Evolutionary conservation across 805 yeast genomes (phyloP).

Genomic region (Pichia ethanolica): DNA sequence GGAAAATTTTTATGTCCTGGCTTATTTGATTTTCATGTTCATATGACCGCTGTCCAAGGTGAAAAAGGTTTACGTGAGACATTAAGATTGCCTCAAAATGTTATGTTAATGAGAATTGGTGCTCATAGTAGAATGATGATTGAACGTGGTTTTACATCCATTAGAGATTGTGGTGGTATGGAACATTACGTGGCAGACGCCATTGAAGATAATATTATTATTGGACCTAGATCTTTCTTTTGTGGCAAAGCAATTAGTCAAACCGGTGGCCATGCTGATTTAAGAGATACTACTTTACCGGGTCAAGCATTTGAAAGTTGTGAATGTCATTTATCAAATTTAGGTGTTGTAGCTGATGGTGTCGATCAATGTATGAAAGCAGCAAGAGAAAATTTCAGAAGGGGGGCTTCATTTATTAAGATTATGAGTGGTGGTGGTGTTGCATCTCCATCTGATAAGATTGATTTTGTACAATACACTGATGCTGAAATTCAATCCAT

Average conservation of each 20-base stretch:
- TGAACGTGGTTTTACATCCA: slow-evolving; percentile 21
- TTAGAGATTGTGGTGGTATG: slow-evolving; percentile 23
- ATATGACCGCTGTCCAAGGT: slow-evolving; percentile 20
- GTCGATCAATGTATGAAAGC: slow-evolving; percentile 20
- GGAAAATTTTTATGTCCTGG: slow-evolving; percentile 25
- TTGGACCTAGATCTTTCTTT: slow-evolving; percentile 22
- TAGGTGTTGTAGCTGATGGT: slow-evolving; percentile 24
- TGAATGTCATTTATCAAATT: slow-evolving; percentile 17
- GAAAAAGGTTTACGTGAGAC: slow-evolving; percentile 16
- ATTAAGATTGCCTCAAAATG: slow-evolving; percentile 16
- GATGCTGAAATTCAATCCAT: slow-evolving; percentile 23
- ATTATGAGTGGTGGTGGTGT: slow-evolving; percentile 28
- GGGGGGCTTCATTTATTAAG: slow-evolving; percentile 24
- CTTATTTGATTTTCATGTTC: slow-evolving; percentile 24
- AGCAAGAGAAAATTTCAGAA: slow-evolving; percentile 22
- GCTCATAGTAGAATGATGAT: slow-evolving; percentile 16
- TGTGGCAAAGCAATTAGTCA: slow-evolving; percentile 24
- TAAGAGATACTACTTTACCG: slow-evolving; percentile 18
- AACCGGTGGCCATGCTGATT: slow-evolving; percentile 27
- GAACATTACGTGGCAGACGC: slow-evolving; percentile 19
- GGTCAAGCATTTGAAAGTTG: slow-evolving; percentile 21
- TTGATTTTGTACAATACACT: slow-evolving; percentile 21
- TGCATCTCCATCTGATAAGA: slow-evolving; percentile 24
- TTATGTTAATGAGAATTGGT: slow-evolving; percentile 19
- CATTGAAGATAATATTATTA: slow-evolving; percentile 21